A percentile compares a stretch with the other conserved stretches of the same genome.
These are phyloP conservation scores for Dothidotthia symphoricarpi DNA, from an alignment of 2,329 filamentous ascomycete genomes.

Conservation along the genomic window DNA sequence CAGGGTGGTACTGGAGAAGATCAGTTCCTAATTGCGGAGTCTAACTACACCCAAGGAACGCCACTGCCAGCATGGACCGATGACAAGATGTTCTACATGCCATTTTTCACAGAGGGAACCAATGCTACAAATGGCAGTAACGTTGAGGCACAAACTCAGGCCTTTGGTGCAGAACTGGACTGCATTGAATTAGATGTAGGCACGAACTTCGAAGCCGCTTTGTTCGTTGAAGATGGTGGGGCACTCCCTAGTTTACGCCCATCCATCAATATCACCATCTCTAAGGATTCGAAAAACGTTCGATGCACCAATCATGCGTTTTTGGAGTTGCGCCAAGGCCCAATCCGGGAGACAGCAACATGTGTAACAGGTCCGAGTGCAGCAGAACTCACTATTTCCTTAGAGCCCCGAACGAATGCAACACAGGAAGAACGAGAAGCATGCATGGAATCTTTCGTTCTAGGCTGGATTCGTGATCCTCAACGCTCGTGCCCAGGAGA, in stretches of 20 bases:
- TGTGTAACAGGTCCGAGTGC: conserved; percentile 12
- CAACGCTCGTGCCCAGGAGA: conserved; percentile 11
- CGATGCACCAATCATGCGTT: not conserved
- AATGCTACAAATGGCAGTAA: not conserved
- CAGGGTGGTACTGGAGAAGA: conserved; percentile 29
- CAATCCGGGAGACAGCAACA: not conserved
- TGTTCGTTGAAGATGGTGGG: not conserved
- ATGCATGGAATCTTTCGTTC: conserved; percentile 22
- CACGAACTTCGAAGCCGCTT: conserved; percentile 1
- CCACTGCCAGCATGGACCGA: conserved; percentile 54
- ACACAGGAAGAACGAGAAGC: conserved; percentile 14
- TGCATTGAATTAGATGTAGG: conserved; percentile 32
- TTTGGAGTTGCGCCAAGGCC: not conserved
- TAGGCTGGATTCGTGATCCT: conserved; percentile 29
- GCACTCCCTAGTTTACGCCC: not conserved
- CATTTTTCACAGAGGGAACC: conserved; percentile 32
- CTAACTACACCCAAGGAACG: conserved; percentile 49
- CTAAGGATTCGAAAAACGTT: not conserved
- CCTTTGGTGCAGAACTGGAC: conserved; percentile 36
- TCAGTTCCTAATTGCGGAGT: conserved; percentile 46
- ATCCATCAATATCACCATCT: conserved; percentile 1
- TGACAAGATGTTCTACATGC: conserved; percentile 48
- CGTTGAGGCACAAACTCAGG: conserved; percentile 31
- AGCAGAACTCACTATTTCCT: conserved; percentile 11
- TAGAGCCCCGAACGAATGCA: conserved; percentile 13